These are phyloP conservation scores for Xanthoceras sorbifolium DNA, from an alignment of 345 rosid genomes.

Conservation along the genomic window DNA sequence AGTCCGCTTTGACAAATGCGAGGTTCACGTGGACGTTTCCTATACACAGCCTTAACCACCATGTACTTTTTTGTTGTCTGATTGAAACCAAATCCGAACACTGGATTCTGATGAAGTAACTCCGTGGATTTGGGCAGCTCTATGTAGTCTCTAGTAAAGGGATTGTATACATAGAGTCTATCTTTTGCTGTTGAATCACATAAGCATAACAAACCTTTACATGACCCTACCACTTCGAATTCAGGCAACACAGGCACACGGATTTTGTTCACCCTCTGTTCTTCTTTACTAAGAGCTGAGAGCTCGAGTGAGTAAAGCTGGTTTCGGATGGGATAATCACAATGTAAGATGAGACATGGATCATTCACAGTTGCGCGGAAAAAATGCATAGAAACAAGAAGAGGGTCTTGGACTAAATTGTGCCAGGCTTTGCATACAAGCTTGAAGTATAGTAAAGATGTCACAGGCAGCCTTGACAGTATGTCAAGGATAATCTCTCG, in stretches of 20 bases:
- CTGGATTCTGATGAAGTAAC: constrained; percentile 32
- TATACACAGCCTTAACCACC: constrained; percentile 41
- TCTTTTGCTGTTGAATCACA: constrained; percentile 31
- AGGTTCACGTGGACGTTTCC: not conserved
- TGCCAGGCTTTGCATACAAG: constrained; percentile 46
- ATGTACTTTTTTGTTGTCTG: constrained; percentile 32
- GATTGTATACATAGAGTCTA: constrained; percentile 35
- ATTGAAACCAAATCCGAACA: constrained; percentile 49
- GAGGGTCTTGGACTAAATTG: constrained; percentile 29
- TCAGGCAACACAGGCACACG: constrained; percentile 34
- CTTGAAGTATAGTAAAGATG: constrained; percentile 41
- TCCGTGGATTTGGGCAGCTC: constrained; percentile 36
- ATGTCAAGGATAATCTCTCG: constrained; percentile 32
- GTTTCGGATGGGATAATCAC: constrained; percentile 45
- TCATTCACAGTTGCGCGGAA: constrained; percentile 14
- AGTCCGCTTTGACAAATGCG: not conserved
- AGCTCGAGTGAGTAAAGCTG: constrained; percentile 42
- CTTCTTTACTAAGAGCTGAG: not conserved
- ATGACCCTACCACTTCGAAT: constrained; percentile 50
- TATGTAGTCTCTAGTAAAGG: constrained; percentile 34
- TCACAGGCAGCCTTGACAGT: constrained; percentile 37
- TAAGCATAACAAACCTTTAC: constrained; percentile 45
- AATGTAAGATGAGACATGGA: constrained; percentile 46
- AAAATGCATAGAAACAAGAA: constrained; percentile 24
- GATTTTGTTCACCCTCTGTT: constrained; percentile 30